Evolutionary conservation across 306 rosid genomes (phyloP), one percentile per base, ranked within the genome.

Genomic region (Heteromeles arbutifolia): DNA sequence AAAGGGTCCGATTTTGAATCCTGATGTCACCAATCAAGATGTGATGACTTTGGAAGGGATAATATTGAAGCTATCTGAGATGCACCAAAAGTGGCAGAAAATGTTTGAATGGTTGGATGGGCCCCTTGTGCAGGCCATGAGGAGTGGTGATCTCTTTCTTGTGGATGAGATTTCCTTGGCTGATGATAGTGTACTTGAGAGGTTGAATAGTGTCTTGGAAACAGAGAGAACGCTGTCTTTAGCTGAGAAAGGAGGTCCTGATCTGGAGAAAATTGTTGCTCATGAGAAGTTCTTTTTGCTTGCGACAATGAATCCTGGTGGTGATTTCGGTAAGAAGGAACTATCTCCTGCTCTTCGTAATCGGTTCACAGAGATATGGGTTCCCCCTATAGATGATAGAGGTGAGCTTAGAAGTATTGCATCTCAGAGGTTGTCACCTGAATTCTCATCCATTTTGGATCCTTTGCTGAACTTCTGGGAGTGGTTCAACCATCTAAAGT

Each of bases 331-430:
- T 34, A 95, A 95, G 90, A 95, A 87, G 83, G 98, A 95, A 80
- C 75, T 93, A 25, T 66, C 90, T 75, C 90, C 97, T 39, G 98
- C 98, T 21, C 89, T 95, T 59, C 93, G 98, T 76, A 95, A 95
- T 78, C 93, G 97, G 53, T 95, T 95, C 84, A 95, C 98, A 8
- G 98, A 91, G 93, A 89, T 95, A 85, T 95, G 98, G 98, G 98
- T 95, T 79, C 93, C 97, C 37, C 82, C 97, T 67, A 93, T 92
- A 71, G 77, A 64, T 77, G 93, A 87, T 79, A 69, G 80, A 25
- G 85, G 86, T 25, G 98, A 95, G 84, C 98, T 95, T 54, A 78
- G 53, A 59, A 83, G 72, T 73, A 90, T 95, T 74, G 97, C 90
- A 64, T 53, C 86, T 57, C 74, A 70, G 74, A 94, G 98, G 88